Percentiles rank a stretch among this genome's conserved stretches.
phyloP scores from a whole-genome alignment of 305 asterid species.

The Solanum chacoense region DNA sequence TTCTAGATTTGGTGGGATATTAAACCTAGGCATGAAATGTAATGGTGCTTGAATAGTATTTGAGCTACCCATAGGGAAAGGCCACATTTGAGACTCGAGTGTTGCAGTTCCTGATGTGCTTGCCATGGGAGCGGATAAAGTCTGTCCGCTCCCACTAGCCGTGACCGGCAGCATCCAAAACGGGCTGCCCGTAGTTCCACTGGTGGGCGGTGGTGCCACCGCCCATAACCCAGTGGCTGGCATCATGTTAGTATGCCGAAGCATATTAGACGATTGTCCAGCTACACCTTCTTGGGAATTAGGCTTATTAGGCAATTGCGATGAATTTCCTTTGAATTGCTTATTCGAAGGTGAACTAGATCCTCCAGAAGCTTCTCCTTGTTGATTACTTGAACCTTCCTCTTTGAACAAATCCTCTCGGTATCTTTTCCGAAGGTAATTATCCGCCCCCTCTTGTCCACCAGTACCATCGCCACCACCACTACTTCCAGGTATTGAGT shows the following conservation, averaged over 20 bases:
- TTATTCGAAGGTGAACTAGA: conserved; percentile 44
- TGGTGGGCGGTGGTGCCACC: conserved; percentile 33
- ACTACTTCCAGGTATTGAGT: conserved; percentile 16
- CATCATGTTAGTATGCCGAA: conserved; percentile 25
- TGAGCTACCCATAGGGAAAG: conserved; percentile 26
- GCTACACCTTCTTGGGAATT: conserved; percentile 12
- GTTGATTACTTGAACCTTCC: conserved; percentile 29
- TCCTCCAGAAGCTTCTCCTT: conserved; percentile 23
- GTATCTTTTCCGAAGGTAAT: conserved; percentile 50
- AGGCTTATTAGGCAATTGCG: conserved; percentile 14
- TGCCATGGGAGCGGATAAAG: conserved; percentile 8
- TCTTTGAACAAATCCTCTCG: conserved; percentile 69
- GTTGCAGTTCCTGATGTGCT: conserved; percentile 19
- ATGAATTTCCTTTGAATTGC: conserved; percentile 25
- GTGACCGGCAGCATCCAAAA: conserved; percentile 69
- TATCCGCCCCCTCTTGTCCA: conserved; percentile 35
- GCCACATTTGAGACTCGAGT: conserved; percentile 56
- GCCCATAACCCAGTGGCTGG: conserved; percentile 59
- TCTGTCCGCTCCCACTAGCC: conserved; percentile 17
- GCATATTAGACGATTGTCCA: conserved; percentile 26
- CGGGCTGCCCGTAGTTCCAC: conserved; percentile 27
- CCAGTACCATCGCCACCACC: conserved; percentile 12
- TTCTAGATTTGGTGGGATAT: conserved; percentile 42
- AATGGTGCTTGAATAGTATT: conserved; percentile 46
- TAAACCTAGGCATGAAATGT: conserved; percentile 57